Evolutionary conservation across 495 filamentous ascomycete species (phyloP).

Genomic region (Glarea lozoyensis): DNA sequence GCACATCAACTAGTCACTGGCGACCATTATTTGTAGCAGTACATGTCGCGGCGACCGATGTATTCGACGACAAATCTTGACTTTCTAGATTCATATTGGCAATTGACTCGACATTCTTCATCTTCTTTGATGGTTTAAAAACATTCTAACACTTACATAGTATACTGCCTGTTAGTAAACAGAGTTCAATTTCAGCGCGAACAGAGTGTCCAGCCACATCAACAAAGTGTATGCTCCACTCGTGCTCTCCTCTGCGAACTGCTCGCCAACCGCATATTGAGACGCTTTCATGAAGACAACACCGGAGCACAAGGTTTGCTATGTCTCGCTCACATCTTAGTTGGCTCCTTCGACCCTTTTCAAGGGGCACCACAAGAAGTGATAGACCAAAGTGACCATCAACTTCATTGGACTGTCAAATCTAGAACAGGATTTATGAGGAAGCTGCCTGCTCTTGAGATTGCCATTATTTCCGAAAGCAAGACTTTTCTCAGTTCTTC

Average conservation of each 20-base stretch:
- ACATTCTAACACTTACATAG: too few species aligned
- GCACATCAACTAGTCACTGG: too few species aligned
- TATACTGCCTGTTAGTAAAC: constrained; percentile 68
- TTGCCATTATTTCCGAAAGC: constrained; percentile 61
- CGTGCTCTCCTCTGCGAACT: constrained; percentile 61
- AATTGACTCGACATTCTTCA: too few species aligned
- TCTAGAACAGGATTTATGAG: constrained; percentile 42
- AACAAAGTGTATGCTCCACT: constrained; percentile 59
- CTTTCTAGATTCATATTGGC: too few species aligned
- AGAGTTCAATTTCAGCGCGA: constrained; percentile 58
- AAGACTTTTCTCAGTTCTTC: constrained; percentile 57
- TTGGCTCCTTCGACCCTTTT: constrained; percentile 66
- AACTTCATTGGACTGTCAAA: constrained; percentile 33
- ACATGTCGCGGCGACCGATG: too few species aligned
- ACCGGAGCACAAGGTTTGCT: constrained; percentile 51
- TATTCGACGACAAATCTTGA: not conserved
- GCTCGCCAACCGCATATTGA: constrained; percentile 53
- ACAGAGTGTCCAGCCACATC: constrained; percentile 55
- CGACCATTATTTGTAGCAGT: too few species aligned
- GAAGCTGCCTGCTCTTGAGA: constrained; percentile 58
- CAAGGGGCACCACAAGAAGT: constrained; percentile 51
- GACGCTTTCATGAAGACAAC: constrained; percentile 59
- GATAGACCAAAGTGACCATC: constrained; percentile 33
- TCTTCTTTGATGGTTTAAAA: too few species aligned
- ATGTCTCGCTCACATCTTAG: constrained; percentile 59